Evolutionary conservation across 139 green algal genomes (phyloP), one percentile per base, ranked within the genome.

Genomic region (Nannochloris sp.): DNA sequence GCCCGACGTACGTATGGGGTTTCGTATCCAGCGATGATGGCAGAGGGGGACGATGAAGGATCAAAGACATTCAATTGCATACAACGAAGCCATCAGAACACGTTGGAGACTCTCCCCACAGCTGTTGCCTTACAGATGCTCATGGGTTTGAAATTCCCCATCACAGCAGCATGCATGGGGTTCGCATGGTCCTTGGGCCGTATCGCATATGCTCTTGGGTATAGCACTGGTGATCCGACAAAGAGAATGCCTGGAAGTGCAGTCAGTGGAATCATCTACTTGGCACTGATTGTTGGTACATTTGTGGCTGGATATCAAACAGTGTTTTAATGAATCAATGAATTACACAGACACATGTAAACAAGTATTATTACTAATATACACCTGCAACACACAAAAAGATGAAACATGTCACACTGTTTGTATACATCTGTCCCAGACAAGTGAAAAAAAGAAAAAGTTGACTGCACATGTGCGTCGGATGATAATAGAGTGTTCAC

Each of bases 31-130:
- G 36, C 48, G 16, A 71, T 75, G 62, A 62, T 67, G 9, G 69
- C 56, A 10, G 56, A 71, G 3, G 62, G 69, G 0, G 11, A 61
- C 3, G 19, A 18, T 9, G 27, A 66, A 34, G 55, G 21, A 5
- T 54, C 54, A 19, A 61, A 50, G 2, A 54, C 21, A 5, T 75
- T 75, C 56, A 75, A 71, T 46, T 75, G 69, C 44, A 70, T 66
- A 3, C 69, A 75, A 44, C 53, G 69, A 31, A 37, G 36, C 8
- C 69, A 75, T 56, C 62, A 71, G 36, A 75, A 75, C 59, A 70
- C 44, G 27, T 44, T 71, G 19, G 40, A 74, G 58, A 48, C 21
- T 8, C 34, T 74, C 4, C 60, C 68, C 5, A 44, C 19, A 11
- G 27, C 24, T 43, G 10, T 75, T 1, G 61, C 37, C 0, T 18